A percentile compares a stretch with the other conserved stretches of the same genome.
Evolutionary conservation across 164 flowering plant genomes (phyloP).

Genomic region (Taxillus chinensis): DNA sequence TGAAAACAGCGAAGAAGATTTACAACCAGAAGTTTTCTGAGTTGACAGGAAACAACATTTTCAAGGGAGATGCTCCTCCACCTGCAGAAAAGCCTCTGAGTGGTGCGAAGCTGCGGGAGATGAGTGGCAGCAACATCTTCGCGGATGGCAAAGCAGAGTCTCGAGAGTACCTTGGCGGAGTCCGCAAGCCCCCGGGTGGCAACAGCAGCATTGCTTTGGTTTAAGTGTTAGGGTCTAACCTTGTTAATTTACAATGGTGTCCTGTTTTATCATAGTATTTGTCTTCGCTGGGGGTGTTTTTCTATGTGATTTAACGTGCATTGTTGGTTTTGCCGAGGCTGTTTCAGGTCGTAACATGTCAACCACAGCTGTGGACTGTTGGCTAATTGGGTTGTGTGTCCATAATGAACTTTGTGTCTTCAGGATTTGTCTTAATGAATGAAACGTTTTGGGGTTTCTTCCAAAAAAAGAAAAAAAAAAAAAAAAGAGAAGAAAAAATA

Average conservation of each 20-base stretch:
- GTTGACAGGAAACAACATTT: slow-evolving; percentile 83
- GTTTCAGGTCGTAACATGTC: slow-evolving; percentile 22
- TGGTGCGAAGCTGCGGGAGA: slow-evolving; percentile 73
- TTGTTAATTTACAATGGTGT: slow-evolving; percentile 5
- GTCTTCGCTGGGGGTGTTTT: slow-evolving; percentile 11
- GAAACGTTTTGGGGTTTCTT: slow-evolving; percentile 11
- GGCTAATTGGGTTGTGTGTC: slow-evolving; percentile 27
- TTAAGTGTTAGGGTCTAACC: slow-evolving; percentile 34
- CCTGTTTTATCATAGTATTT: slow-evolving; percentile 10
- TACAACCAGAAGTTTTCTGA: slow-evolving; percentile 72
- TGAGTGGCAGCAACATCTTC: slow-evolving; percentile 84
- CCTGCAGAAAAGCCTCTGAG: slow-evolving; percentile 81
- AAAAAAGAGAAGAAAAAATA: too few relatives aligned
- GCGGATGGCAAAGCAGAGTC: slow-evolving; percentile 77
- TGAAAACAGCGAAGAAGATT: slow-evolving; percentile 78
- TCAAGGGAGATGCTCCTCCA: slow-evolving; percentile 61
- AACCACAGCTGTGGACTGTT: slow-evolving; percentile 20
- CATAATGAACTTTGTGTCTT: slow-evolving; percentile 15
- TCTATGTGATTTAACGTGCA: slow-evolving; percentile 19
- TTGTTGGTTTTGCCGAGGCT: slow-evolving; percentile 18
- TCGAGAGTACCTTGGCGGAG: slow-evolving; percentile 78
- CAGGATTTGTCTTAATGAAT: slow-evolving; percentile 7
- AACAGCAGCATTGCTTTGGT: slow-evolving; percentile 94
- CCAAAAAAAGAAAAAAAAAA: too few relatives aligned
- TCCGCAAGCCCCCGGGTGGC: slow-evolving; percentile 98